Evolutionary conservation across 2,329 filamentous ascomycete species (phyloP), one percentile per base, ranked within the genome.

Genomic region (Chrysoporthe austroafricana): DNA sequence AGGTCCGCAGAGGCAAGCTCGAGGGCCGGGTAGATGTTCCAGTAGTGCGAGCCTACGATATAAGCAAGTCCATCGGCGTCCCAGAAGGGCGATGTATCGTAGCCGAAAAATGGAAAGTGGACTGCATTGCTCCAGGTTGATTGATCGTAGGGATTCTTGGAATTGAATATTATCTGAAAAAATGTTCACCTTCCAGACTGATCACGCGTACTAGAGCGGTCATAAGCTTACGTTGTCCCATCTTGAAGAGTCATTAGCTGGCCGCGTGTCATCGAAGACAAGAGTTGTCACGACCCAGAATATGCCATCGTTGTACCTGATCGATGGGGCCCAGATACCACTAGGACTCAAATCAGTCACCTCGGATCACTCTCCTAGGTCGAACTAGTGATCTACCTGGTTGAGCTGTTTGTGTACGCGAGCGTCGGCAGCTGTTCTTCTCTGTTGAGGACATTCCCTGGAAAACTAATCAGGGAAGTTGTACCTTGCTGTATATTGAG

Each of bases 11-110:
- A 75, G 1, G 79, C 77, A 32, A 79, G 76, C 46, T 81, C 73
- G 2, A 83, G 79, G 1, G 78, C 81, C 13, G 79, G 79, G 6
- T 75, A 81, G 21, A 79, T 74, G 65, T 76, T 74, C 75, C 76
- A 80, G 7, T 76, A 76, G 67, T 80, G 78, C n/a, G 73, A 77
- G 3, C 78, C 80, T 0, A 79, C 79, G 3, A 86, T 81, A 66
- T 87, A 88, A 0, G 81, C 77, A 66, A 80, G 84, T 1, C 85
- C 86, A 59, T 88, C 82, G 0, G 82, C 80, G 62, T 88, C 83
- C 83, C 85, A 88, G 71, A 86, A 85, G 8, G 83, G 80, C 44
- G 80, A 82, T 0, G 85, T 83, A 64, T 89, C 87, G 63, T 85
- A 85, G 1, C 83, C 83, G 9, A 79, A 76, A 56, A 84, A 83